phyloP scores from a whole-genome alignment of 768 basidiomycete species.

The Panaeolus cyanescens region DNA sequence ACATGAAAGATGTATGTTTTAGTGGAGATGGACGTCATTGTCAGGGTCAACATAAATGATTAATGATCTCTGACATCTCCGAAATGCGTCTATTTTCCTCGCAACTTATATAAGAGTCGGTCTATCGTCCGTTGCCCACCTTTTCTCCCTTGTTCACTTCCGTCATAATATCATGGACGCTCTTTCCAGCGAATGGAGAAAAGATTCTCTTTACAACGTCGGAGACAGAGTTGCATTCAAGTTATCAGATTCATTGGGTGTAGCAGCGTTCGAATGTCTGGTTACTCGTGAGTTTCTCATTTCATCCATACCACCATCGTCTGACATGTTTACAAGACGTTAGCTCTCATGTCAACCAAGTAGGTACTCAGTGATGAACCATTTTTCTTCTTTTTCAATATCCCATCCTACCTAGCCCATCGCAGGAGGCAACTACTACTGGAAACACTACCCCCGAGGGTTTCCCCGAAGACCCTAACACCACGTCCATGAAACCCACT shows the following conservation, averaged over 20 bases:
- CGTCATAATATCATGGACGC: conserved; percentile 26
- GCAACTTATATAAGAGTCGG: too few relatives aligned
- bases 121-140: conserved; percentile 74
- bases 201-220: conserved; percentile 18
- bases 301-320: neutral
- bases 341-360: neutral
- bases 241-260: conserved; percentile 27
- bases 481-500: neutral
- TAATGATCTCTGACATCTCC: neutral
- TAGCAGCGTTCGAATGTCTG: conserved; percentile 33
- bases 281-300: conserved; percentile 23
- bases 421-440: neutral
- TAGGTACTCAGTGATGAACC: neutral
- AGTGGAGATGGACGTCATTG: too few relatives aligned
- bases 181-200: conserved; percentile 32
- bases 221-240: conserved; percentile 36
- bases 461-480: neutral
- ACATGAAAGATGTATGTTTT: too few relatives aligned
- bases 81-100: neutral
- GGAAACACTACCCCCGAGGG: neutral
- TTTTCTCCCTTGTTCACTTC: conserved; percentile 25
- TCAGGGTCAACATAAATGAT: neutral
- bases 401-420: neutral
- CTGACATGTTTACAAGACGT: neutral
- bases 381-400: neutral